These are phyloP conservation scores for Ustilago loliicola DNA, from an alignment of 1,284 basidiomycete genomes.

Conservation along the genomic window DNA sequence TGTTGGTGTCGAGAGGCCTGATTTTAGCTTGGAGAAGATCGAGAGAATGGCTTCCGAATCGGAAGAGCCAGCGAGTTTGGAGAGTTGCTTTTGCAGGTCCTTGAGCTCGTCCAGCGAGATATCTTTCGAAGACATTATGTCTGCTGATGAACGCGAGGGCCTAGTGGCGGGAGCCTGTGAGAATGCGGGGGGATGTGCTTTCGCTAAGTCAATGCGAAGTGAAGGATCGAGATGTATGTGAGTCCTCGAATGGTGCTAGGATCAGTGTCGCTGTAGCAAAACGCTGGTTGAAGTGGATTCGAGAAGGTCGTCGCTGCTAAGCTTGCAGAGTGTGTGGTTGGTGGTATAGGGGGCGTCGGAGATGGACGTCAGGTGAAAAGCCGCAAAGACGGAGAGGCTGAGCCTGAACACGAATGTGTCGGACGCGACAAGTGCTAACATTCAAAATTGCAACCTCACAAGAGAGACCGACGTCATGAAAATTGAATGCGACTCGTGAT, in stretches of 20 bases:
- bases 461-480: background rate
- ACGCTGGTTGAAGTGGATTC: too few species aligned
- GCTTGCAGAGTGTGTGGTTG: background rate
- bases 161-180: background rate
- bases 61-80: slow-evolving; percentile 46
- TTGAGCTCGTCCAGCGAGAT: slow-evolving; percentile 55
- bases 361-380: slow-evolving; percentile 2
- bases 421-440: slow-evolving; percentile 3
- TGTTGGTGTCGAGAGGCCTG: slow-evolving; percentile 80
- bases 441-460: slow-evolving; percentile 11
- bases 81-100: slow-evolving; percentile 57
- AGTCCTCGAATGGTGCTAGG: background rate
- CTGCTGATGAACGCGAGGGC: background rate
- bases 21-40: slow-evolving; percentile 82
- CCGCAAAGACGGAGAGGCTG: background rate
- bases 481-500: slow-evolving; percentile 41
- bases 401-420: slow-evolving; percentile 13
- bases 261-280: background rate
- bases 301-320: background rate
- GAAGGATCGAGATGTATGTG: background rate
- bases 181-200: background rate
- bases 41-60: slow-evolving; percentile 78
- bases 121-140: slow-evolving; percentile 25
- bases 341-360: slow-evolving; percentile 10
- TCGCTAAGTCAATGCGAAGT: background rate